Base-by-base conservation (phyloP, 1,284 basidiomycete genomes). In the Microbotryum silenes-acaulis region DNA sequence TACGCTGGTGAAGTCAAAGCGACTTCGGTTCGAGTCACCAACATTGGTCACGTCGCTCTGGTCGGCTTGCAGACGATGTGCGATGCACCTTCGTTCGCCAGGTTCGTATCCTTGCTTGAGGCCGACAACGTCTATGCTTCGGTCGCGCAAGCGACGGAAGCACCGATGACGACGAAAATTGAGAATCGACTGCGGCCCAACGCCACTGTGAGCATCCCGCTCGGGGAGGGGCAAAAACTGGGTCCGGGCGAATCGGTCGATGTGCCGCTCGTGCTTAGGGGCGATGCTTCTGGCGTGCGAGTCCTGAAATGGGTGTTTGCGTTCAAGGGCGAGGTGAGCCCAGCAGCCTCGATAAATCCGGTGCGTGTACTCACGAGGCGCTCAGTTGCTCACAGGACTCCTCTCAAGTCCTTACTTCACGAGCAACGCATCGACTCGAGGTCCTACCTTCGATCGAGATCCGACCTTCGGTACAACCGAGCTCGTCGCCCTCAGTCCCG, bases 1-100 rank as follows among this genome's bases (percentile, higher is more conserved):
- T 72, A 65, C 16, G 72, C 70, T 2, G 77, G 78, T 5, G 75
- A 79, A 61, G 64, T 65, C 7, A 60, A 68, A 4, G 47, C 60
- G 7, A 64, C 63, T 0, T 47, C 10, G 5, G 5, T 79, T 18
- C 56, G n/a, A 2, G 42, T 79, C 9, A 57, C 52, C 7, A 79
- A 78, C 61, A 58, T 51, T 3, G 76, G 78, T 1, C 66, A 67
- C 8, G 63, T 70, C 1, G 63, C 52, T 0, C 46, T 78, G 16
- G 60, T 59, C 12, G 63, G 70, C 27, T 31, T 79, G n/a, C 62
- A 68, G 50, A 60, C 75, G 47, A 54, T 77, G 1, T 65, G 66
- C 49, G 72, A 63, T 42, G 65, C 73, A 5, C 66, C 66, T 2
- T 70, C 70, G 6, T 61, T 72, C 18, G 55, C 74, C 10, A n/a